These are phyloP conservation scores for Strigomonas galati DNA, from an alignment of 208 protist species.

Conservation along the genomic window DNA sequence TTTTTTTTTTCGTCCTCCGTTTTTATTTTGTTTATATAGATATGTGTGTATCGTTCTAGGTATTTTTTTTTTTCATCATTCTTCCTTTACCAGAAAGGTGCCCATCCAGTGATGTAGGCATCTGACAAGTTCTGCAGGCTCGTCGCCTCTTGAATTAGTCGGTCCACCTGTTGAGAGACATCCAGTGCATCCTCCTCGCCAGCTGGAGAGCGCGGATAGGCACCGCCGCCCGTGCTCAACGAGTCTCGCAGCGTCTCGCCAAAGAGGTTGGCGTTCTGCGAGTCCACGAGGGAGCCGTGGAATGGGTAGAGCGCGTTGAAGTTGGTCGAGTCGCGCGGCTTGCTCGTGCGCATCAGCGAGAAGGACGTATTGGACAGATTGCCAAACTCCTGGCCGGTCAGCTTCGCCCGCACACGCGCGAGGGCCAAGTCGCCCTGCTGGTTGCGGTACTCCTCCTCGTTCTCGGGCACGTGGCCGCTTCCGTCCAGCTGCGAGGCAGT, in stretches of 20 bases:
- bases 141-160: conserved; percentile 86
- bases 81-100: conserved; percentile 92
- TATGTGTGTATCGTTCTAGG: too few relatives aligned
- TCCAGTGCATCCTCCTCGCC: conserved; percentile 60
- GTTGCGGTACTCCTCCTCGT: conserved; percentile 77
- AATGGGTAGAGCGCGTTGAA: conserved; percentile 15
- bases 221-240: conserved; percentile 16
- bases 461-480: background rate
- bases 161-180: conserved; percentile 84
- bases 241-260: conserved; percentile 41
- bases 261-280: conserved; percentile 32
- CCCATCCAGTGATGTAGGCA: conserved; percentile 89
- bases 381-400: conserved; percentile 86
- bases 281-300: conserved; percentile 48
- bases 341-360: conserved; percentile 25
- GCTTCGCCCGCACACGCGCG: conserved; percentile 80
- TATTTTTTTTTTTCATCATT: too few relatives aligned
- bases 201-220: conserved; percentile 21
- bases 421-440: conserved; percentile 81
- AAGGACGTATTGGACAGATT: conserved; percentile 58
- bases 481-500: conserved; percentile 2
- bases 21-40: too few relatives aligned
- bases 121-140: conserved; percentile 86
- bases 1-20: too few relatives aligned
- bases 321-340: conserved; percentile 30